Conservation (phyloP, 2,329 filamentous ascomycete species). For the Zymoseptoria passerinii region DNA sequence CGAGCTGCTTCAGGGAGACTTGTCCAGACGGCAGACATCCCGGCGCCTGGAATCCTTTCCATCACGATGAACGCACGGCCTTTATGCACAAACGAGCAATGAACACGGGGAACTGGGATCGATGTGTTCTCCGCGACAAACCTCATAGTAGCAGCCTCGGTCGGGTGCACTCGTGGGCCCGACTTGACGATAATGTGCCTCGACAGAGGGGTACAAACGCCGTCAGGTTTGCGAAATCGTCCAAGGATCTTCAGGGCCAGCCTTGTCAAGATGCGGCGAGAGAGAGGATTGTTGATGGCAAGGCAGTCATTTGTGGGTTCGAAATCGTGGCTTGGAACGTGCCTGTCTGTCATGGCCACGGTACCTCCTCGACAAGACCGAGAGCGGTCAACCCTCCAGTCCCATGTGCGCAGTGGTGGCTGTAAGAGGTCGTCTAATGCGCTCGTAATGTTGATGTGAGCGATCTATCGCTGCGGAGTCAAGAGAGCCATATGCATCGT, state of each 20-base stretch:
- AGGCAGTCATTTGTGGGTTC: background rate
- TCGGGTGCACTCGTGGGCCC: conserved; percentile 2
- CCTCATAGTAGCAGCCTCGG: conserved; percentile 2
- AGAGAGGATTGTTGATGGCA: conserved; percentile 2
- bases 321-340: background rate
- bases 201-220: conserved; percentile 5
- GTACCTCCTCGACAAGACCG: too few species aligned
- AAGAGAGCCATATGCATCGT: too few species aligned
- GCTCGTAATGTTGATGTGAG: too few species aligned
- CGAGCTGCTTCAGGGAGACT: background rate
- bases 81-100: conserved; percentile 3
- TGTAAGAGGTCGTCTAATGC: too few species aligned
- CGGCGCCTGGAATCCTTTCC: conserved; percentile 1
- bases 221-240: conserved; percentile 4
- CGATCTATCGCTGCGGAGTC: too few species aligned
- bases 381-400: too few species aligned
- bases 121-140: conserved; percentile 5
- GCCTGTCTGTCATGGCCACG: background rate
- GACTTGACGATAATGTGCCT: conserved; percentile 3
- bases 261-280: conserved; percentile 2
- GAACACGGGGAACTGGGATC: conserved; percentile 2
- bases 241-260: conserved; percentile 3
- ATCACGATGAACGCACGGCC: conserved; percentile 3
- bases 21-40: background rate
- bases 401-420: too few species aligned